These are phyloP conservation scores for Cynara cardunculus DNA, from an alignment of 129 eudicot genomes.

Conservation along the genomic window DNA sequence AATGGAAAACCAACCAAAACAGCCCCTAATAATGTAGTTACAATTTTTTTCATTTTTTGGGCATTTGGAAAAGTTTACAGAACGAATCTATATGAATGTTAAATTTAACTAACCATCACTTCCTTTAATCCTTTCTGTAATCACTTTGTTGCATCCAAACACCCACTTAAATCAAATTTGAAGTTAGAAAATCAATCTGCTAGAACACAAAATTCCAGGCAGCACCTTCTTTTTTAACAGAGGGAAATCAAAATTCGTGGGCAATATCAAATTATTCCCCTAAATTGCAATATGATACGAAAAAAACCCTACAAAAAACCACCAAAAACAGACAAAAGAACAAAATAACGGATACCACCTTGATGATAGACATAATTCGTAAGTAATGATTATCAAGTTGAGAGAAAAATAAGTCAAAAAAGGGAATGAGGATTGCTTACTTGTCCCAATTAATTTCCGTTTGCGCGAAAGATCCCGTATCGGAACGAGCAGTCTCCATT, in stretches of 20 bases:
- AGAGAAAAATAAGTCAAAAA: not conserved
- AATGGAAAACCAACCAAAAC: not conserved
- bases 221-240: not conserved
- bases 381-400: not conserved
- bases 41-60: not conserved
- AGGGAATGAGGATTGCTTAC: conserved; percentile 34
- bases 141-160: not conserved
- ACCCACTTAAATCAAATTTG: not conserved
- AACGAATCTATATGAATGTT: not conserved
- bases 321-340: not conserved
- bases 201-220: not conserved
- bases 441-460: conserved; percentile 98
- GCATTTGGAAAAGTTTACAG: not conserved
- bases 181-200: not conserved
- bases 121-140: not conserved
- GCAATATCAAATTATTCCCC: conserved; percentile 1
- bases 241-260: not conserved
- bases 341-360: not conserved
- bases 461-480: conserved; percentile 48
- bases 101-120: not conserved
- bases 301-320: not conserved
- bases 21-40: not conserved
- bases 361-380: not conserved
- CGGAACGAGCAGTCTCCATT: conserved; percentile 60
- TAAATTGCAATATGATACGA: not conserved